A percentile compares a stretch with the other conserved stretches of the same genome.
phyloP scores from a whole-genome alignment of 495 filamentous ascomycete species.

The Choiromyces venosus region DNA sequence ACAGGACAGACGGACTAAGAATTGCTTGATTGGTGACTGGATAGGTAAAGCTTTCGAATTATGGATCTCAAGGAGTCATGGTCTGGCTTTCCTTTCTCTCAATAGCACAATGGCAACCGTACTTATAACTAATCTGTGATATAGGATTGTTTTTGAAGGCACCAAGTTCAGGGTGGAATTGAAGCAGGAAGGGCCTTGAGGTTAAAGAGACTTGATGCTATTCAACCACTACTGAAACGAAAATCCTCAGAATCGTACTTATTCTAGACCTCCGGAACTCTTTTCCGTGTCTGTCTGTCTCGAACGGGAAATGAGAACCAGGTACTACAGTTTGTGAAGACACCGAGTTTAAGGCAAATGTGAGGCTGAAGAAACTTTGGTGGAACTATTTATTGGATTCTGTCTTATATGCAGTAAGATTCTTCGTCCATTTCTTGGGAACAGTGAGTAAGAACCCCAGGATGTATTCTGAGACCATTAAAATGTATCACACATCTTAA shows the following conservation, averaged over 20 bases:
- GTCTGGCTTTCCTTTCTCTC: too few relatives aligned
- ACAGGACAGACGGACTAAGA: background rate
- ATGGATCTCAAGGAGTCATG: too few relatives aligned
- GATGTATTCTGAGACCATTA: background rate
- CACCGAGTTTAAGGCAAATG: too few relatives aligned
- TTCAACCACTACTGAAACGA: too few relatives aligned
- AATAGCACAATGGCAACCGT: too few relatives aligned
- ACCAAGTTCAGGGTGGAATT: too few relatives aligned
- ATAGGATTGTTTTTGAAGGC: too few relatives aligned
- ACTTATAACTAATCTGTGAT: too few relatives aligned
- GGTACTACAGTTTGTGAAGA: background rate
- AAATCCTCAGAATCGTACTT: too few relatives aligned
- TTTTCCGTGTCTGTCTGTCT: background rate
- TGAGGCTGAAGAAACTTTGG: background rate
- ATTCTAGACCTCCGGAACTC: background rate
- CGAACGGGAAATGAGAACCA: background rate
- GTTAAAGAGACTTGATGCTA: too few relatives aligned
- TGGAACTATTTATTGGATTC: background rate
- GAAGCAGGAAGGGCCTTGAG: too few relatives aligned
- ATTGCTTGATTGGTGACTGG: background rate
- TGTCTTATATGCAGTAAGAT: background rate
- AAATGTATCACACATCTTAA: background rate
- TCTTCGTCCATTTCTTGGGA: background rate
- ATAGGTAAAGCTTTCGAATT: background rate
- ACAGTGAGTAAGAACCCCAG: background rate